Percentiles rank a stretch among this genome's conserved stretches.
phyloP scores from a whole-genome alignment of 441 rosid species.

The Pelargonium australe region DNA sequence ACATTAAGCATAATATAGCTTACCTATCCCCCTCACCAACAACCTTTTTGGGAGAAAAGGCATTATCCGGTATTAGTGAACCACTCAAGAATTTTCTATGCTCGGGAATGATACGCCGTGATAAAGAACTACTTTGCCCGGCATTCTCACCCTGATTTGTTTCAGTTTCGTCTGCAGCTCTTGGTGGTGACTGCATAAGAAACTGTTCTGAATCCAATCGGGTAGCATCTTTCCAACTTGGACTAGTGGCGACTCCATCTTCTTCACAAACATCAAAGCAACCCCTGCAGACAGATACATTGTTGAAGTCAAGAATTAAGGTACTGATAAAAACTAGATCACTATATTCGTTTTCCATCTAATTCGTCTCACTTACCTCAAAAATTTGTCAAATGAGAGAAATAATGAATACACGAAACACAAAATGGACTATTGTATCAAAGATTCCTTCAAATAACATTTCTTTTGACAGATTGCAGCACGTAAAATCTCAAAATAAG shows the following conservation, averaged over 20 bases:
- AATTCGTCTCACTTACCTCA: neutral
- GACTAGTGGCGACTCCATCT: conserved; percentile 30
- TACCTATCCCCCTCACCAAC: conserved; percentile 62
- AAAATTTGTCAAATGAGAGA: neutral
- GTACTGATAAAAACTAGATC: neutral
- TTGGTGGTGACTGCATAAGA: conserved; percentile 31
- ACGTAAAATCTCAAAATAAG: neutral
- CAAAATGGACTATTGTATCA: neutral
- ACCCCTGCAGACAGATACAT: conserved; percentile 42
- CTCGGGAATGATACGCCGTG: conserved; percentile 39
- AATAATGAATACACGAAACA: neutral
- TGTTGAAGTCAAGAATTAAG: neutral
- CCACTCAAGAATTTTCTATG: conserved; percentile 57
- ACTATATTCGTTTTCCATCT: neutral
- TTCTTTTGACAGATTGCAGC: neutral
- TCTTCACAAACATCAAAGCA: conserved; percentile 83
- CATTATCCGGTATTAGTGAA: conserved; percentile 52
- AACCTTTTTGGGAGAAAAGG: conserved; percentile 50
- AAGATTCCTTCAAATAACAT: neutral
- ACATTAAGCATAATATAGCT: conserved; percentile 11
- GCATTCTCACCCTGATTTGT: conserved; percentile 42
- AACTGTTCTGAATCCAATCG: conserved; percentile 38
- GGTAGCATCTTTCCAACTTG: conserved; percentile 17
- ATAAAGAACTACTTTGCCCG: conserved; percentile 37
- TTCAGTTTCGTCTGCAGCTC: conserved; percentile 33